Evolutionary conservation across 495 filamentous ascomycete genomes (phyloP).

Genomic region (Echria macrotheca): DNA sequence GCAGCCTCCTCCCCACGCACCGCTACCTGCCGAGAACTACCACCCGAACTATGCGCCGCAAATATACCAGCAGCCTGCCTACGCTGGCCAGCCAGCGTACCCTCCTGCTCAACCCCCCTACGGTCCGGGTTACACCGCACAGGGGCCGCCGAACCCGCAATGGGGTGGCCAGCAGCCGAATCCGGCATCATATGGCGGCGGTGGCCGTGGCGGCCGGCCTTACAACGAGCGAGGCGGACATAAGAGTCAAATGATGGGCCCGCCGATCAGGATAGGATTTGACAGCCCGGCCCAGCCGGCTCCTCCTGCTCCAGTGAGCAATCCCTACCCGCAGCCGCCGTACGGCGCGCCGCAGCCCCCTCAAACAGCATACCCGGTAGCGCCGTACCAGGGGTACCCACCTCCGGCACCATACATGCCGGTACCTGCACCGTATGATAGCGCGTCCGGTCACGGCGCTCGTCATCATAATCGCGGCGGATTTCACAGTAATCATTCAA

Average conservation of each 20-base stretch:
- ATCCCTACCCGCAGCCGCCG: conserved; percentile 32
- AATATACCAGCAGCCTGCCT: conserved; percentile 30
- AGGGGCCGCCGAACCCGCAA: conserved; percentile 31
- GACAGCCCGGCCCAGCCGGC: conserved; percentile 38
- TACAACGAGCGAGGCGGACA: conserved; percentile 42
- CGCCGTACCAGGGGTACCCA: conserved; percentile 32
- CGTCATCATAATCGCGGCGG: conserved; percentile 36
- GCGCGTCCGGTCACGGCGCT: conserved; percentile 24
- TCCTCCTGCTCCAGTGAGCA: conserved; percentile 39
- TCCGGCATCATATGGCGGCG: conserved; percentile 42
- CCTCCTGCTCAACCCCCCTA: conserved; percentile 26
- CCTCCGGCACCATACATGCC: conserved; percentile 27
- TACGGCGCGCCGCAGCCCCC: conserved; percentile 25
- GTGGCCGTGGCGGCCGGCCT: conserved; percentile 48
- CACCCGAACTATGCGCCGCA: conserved; percentile 50
- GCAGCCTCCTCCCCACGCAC: conserved; percentile 22
- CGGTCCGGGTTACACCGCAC: conserved; percentile 28
- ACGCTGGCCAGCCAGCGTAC: conserved; percentile 22
- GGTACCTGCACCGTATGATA: conserved; percentile 26
- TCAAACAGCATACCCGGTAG: conserved; percentile 30
- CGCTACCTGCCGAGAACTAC: conserved; percentile 43
- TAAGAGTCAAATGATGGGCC: conserved; percentile 51
- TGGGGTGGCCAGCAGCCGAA: conserved; percentile 32
- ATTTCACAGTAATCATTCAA: conserved; percentile 27
- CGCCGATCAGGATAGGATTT: conserved; percentile 54